A percentile compares a stretch with the other conserved stretches of the same genome.
phyloP scores from a whole-genome alignment of 1,284 basidiomycete genomes.

The Megacollybia platyphylla region DNA sequence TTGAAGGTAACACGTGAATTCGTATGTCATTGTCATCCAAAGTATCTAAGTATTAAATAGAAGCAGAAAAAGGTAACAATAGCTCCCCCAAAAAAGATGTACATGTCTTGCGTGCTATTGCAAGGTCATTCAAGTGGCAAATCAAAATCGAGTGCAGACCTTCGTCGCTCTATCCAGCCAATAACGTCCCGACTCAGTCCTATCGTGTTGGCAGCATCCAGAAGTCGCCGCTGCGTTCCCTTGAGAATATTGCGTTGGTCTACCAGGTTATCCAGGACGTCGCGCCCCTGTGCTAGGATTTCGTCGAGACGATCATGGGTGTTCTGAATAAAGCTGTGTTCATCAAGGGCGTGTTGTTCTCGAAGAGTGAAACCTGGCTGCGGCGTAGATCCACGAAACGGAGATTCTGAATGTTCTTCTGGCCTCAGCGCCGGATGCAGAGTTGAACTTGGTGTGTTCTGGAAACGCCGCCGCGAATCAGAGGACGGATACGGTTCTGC shows the following conservation, averaged over 20 bases:
- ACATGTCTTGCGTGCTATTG: conserved; percentile 80
- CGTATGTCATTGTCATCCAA: conserved; percentile 62
- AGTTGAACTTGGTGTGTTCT: conserved; percentile 30
- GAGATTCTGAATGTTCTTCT: conserved; percentile 53
- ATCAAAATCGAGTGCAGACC: conserved; percentile 28
- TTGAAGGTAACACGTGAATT: neutral
- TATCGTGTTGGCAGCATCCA: conserved; percentile 86
- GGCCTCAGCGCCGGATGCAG: conserved; percentile 31
- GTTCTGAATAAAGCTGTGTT: conserved; percentile 78
- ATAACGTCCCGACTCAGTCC: conserved; percentile 89
- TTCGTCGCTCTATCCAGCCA: conserved; percentile 88
- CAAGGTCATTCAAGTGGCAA: neutral
- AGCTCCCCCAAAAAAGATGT: conserved; percentile 78
- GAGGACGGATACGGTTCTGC: conserved; percentile 35
- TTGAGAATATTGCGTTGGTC: conserved; percentile 89
- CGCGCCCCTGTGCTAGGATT: conserved; percentile 82
- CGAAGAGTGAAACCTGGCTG: conserved; percentile 42
- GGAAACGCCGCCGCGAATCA: conserved; percentile 48
- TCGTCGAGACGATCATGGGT: conserved; percentile 76
- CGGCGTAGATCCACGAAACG: conserved; percentile 51
- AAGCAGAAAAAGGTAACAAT: conserved; percentile 86
- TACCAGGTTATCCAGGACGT: conserved; percentile 80
- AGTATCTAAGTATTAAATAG: conserved; percentile 80
- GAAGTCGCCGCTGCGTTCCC: conserved; percentile 72
- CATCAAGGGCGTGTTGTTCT: conserved; percentile 69